Base-by-base conservation (phyloP, 228 moss, liverwort and hornwort species). In the Sphagnum magellanicum region DNA sequence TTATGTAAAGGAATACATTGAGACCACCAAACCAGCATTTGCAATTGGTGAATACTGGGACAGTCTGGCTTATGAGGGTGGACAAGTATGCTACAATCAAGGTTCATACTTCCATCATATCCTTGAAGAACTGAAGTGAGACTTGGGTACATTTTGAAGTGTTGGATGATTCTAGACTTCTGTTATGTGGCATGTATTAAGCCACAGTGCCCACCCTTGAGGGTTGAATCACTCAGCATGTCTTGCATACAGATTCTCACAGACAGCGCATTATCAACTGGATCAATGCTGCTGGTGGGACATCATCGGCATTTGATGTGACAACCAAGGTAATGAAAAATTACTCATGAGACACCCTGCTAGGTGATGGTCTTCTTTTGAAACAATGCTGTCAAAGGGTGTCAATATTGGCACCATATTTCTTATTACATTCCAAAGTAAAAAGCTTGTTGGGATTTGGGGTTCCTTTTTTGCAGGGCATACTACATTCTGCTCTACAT, bases 31-130 rank as follows among this genome's bases (percentile, higher is more conserved):
- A 14, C 95, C 95, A 67, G 90, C 78, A 64, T 95, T 95, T 75
- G 83, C 95, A 6, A 95, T 95, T 53, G 95, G 95, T 64, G 95
- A 95, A 70, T 95, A 95, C 67, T 95, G 95, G 95, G 92, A 95
- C 67, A 95, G 92, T 82, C 74, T 95, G 71, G 75, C 90, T 8
- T 95, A 95, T 63, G 95, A 95, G 76, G 90, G 84, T 69, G 95
- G 95, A 49, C 87, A 92, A 76, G 88, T 92, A 68, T 86, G 90
- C 88, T 95, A 95, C 64, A 92, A 92, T 74, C 95, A 95, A 81
- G 95, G 92, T 91, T 69, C 59, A 47, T 9, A 32, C 32, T 32
- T 32, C 32, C 32, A 32, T 32, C 32, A 32, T 32, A 32, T 32
- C 32, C 32, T 32, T 32, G 32, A 32, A 32, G 32, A 32, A 32